Base-by-base conservation (phyloP, 768 basidiomycete species). In the Cyathus striatus region DNA sequence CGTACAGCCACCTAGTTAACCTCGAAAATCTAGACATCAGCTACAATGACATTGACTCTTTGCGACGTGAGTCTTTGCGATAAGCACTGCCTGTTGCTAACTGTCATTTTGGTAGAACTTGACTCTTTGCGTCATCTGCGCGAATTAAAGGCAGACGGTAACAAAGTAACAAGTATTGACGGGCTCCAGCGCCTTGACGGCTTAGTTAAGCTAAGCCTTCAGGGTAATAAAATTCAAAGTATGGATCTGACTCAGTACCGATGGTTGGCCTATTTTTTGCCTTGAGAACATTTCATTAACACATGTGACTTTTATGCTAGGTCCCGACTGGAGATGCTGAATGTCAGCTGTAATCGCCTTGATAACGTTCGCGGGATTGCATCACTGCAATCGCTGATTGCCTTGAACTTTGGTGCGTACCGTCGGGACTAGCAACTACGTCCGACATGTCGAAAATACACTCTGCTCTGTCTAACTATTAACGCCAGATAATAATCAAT, bases 21-120 rank as follows among this genome's bases (percentile, higher is more conserved):
- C 73, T 99, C 32, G 90, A 93, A 64, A 79, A 77, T 54, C 75
- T 99, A 56, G 92, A 99, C 66, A 81, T 99, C 48, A 92, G 90
- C 60, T 62, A 79, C 55, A 98, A 98, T 62, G 78, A 89, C 49
- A 74, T 98, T 41, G 91, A 95, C 47, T 89, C 89, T 6, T 69
- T 98, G 44, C 76, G 73, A 38, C 90, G 90, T 95, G 62, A 66
- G 90, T 82, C 24, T 20, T 17, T 27, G 44, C 37, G 40, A 46
- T 37, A 21, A 24, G 38, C 44, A 20, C 22, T 50, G 44, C 40
- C 32, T 32, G 41, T 35, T 39, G 42, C 41, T 49, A 44, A 42
- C 43, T 49, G 46, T 37, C 40, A 20, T 37, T 32, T 38, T 45
- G 50, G 23, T 58, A 96, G 93, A 96, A 60, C 70, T 98, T 22